Evolutionary conservation across 768 basidiomycete genomes (phyloP).

Genomic region (Tulasnella sp.): DNA sequence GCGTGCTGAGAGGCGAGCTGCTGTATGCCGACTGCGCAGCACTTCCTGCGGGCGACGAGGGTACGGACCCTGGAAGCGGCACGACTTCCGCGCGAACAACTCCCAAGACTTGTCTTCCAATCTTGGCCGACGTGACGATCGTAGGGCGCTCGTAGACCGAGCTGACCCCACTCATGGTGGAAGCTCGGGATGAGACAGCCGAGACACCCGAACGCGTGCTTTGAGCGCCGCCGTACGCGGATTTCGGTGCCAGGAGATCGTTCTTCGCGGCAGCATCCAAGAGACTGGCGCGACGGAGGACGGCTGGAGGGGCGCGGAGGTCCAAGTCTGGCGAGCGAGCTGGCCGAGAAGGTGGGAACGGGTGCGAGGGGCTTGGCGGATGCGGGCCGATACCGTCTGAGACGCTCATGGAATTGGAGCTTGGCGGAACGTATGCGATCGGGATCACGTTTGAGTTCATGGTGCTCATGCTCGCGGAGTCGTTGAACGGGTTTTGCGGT

Average conservation of each 20-base stretch:
- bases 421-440: constrained; percentile 26
- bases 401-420: constrained; percentile 19
- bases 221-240: constrained; percentile 20
- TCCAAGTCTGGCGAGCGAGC: constrained; percentile 26
- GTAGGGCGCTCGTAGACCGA: constrained; percentile 27
- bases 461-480: constrained; percentile 19
- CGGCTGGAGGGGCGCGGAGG: constrained; percentile 14
- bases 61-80: constrained; percentile 5
- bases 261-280: background rate
- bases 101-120: constrained; percentile 26
- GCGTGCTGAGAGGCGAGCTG: background rate
- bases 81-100: constrained; percentile 28
- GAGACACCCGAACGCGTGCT: constrained; percentile 25
- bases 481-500: constrained; percentile 25
- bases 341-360: constrained; percentile 25
- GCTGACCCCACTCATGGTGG: constrained; percentile 15
- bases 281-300: constrained; percentile 7
- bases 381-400: constrained; percentile 13
- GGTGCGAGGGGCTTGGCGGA: constrained; percentile 3
- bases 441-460: constrained; percentile 25
- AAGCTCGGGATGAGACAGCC: constrained; percentile 11
- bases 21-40: background rate
- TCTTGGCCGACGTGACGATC: constrained; percentile 25
- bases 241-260: constrained; percentile 12
- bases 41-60: background rate